A percentile compares a stretch with the other conserved stretches of the same genome.
These are phyloP conservation scores for Pseudopyrenochaeta lycopersici DNA, from an alignment of 2,329 filamentous ascomycete genomes.

Conservation along the genomic window DNA sequence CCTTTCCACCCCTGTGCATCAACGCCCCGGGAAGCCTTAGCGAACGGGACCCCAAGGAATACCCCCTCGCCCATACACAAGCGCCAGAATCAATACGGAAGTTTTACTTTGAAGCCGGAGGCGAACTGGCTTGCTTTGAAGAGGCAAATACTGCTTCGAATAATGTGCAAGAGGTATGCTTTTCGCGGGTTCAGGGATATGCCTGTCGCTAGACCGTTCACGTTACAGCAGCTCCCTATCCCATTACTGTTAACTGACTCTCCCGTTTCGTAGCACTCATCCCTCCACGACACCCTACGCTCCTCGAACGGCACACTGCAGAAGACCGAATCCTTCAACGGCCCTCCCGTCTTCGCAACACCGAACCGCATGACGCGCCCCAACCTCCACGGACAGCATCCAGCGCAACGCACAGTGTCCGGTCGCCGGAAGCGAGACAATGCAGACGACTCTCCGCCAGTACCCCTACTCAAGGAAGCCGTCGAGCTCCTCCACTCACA, in stretches of 20 bases:
- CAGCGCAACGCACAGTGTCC: conserved; percentile 35
- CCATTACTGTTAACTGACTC: conserved; percentile 31
- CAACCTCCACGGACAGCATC: conserved; percentile 27
- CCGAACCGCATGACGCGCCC: conserved; percentile 49
- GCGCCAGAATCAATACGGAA: conserved; percentile 81
- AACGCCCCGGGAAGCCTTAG: conserved; percentile 74
- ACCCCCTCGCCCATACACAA: conserved; percentile 83
- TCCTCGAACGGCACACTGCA: conserved; percentile 59
- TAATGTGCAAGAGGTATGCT: conserved; percentile 63
- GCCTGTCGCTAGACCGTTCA: conserved; percentile 28
- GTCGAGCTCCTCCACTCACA: conserved; percentile 58
- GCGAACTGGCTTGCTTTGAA: conserved; percentile 67
- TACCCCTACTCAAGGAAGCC: conserved; percentile 64
- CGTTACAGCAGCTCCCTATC: conserved; percentile 17
- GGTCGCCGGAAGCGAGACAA: conserved; percentile 54
- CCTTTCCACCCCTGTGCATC: conserved; percentile 84
- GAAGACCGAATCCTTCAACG: conserved; percentile 50
- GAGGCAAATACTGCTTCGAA: conserved; percentile 67
- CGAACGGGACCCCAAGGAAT: conserved; percentile 85
- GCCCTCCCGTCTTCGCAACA: conserved; percentile 51
- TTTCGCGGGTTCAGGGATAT: conserved; percentile 21
- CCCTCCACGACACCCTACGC: conserved; percentile 55
- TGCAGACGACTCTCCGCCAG: conserved; percentile 54
- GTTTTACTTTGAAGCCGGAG: conserved; percentile 77
- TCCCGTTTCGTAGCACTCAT: conserved; percentile 50